These are phyloP conservation scores for Cladosporium sp. DNA, from an alignment of 2,329 filamentous ascomycete genomes.

Conservation along the genomic window DNA sequence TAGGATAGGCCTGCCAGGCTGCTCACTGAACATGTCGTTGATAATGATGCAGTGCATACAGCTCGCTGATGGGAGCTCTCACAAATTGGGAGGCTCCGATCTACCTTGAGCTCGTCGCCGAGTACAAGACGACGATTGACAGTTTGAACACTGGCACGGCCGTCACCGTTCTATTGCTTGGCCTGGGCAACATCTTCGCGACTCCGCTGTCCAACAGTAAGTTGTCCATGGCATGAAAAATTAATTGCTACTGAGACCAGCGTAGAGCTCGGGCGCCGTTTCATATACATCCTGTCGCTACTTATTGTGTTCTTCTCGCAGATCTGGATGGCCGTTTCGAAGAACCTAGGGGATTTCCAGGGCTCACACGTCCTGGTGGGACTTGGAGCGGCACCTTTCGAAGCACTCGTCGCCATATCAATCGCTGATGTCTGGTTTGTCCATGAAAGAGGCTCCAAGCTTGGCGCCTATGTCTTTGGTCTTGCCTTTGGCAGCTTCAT, in stretches of 20 bases:
- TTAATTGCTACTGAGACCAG: not conserved
- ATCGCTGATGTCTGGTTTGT: slow-evolving; percentile 45
- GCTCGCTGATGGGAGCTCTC: slow-evolving; percentile 17
- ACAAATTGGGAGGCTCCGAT: slow-evolving; percentile 19
- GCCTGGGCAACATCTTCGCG: slow-evolving; percentile 16
- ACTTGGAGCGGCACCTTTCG: slow-evolving; percentile 22
- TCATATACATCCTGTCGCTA: slow-evolving; percentile 14
- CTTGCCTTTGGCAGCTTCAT: slow-evolving; percentile 34
- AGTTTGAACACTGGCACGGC: slow-evolving; percentile 15
- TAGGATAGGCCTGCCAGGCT: not conserved
- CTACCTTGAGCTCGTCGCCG: slow-evolving; percentile 15
- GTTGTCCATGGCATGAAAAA: no score
- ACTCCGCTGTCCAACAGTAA: slow-evolving; percentile 18
- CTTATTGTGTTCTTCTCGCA: slow-evolving; percentile 10
- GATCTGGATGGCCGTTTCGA: slow-evolving; percentile 16
- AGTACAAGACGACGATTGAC: slow-evolving; percentile 13
- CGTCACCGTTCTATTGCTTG: slow-evolving; percentile 11
- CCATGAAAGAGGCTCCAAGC: slow-evolving; percentile 45
- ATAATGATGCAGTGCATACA: slow-evolving; percentile 7
- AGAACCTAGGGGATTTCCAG: slow-evolving; percentile 15
- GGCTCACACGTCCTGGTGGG: slow-evolving; percentile 14
- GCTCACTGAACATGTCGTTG: not conserved
- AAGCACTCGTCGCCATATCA: slow-evolving; percentile 51
- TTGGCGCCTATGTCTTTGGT: slow-evolving; percentile 43
- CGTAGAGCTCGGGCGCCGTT: slow-evolving; percentile 16